Evolutionary conservation across 768 basidiomycete genomes (phyloP), one percentile per base, ranked within the genome.

Genomic region (Coprinopsis marcescibilis): DNA sequence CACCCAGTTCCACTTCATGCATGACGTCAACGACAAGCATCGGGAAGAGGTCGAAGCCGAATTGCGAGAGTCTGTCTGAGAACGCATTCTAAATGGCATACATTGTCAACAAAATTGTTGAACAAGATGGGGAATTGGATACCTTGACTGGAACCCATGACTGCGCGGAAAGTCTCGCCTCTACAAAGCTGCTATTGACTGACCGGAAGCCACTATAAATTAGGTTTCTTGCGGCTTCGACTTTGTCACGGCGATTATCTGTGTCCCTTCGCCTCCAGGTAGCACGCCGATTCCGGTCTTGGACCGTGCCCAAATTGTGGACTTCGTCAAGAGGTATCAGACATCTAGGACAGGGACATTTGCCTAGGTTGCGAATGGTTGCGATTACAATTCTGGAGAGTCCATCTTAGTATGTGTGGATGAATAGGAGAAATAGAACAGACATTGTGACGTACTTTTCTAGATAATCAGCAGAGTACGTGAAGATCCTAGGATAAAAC

Each of bases 271-370:
- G 32, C 3, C 7, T n/a, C 4, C 12, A 3, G 17, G 7, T 19
- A 6, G 4, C 15, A 6, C 46, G 30, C 11, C 17, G 8, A 6
- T 24, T 8, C 1, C 15, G 2, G 19, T 55, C 55, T 21, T 0
- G 62, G 25, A 0, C 43, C 34, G 1, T 38, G 0, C 71, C 71
- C 34, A 72, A 30, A 1, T 48, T 30, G n/a, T 54, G 37, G 13
- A 72, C 53, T 1, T 62, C 17, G 1, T 43, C 24, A 38, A 60
- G 61, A 6, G 49, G 35, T 1, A 65, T 51, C 21, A 64, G 52
- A 45, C 68, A 70, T 4, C 60, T 53, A 5, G 66, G 65, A 44
- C 67, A 70, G 2, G 65, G 65, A 37, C 61, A 72, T 1, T 48
- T n/a, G 1, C 68, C 73, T 14, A 61, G 59, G 39, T 65, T 58